These are phyloP conservation scores for Rosa lucieae DNA, from an alignment of 306 rosid species.

Conservation along the genomic window DNA sequence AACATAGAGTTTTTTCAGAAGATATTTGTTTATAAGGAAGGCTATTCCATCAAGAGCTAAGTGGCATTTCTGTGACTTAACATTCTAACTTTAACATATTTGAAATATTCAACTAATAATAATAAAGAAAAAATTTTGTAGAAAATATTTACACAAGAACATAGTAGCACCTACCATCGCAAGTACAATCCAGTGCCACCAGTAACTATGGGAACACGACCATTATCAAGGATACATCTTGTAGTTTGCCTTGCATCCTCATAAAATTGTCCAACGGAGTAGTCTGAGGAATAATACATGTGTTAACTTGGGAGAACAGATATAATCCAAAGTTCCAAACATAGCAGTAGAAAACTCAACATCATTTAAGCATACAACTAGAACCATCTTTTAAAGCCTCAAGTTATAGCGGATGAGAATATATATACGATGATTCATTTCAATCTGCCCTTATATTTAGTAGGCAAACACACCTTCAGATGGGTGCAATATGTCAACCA, in stretches of 20 bases:
- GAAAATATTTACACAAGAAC: neutral
- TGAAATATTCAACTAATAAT: neutral
- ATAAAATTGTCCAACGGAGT: constrained; percentile 87
- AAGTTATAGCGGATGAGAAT: neutral
- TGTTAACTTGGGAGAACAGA: constrained; percentile 25
- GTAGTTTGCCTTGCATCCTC: constrained; percentile 93
- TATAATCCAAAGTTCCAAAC: constrained; percentile 10
- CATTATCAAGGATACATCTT: constrained; percentile 64
- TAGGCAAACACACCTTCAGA: constrained; percentile 63
- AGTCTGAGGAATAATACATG: constrained; percentile 61
- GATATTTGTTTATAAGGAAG: neutral
- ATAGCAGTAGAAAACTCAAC: constrained; percentile 22
- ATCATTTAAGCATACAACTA: constrained; percentile 18
- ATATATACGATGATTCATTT: constrained; percentile 11
- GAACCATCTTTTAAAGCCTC: neutral
- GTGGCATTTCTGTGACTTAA: neutral
- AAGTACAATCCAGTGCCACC: constrained; percentile 97
- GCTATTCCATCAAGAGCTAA: neutral
- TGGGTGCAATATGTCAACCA: constrained; percentile 73
- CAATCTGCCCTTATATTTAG: constrained; percentile 13
- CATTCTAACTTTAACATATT: neutral
- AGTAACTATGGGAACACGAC: constrained; percentile 80
- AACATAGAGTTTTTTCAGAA: constrained; percentile 3
- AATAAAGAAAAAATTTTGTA: too few species aligned
- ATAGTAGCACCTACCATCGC: constrained; percentile 64